Conservation (phyloP, 1,284 basidiomycete genomes). For the Rhizoctonia solani region DNA sequence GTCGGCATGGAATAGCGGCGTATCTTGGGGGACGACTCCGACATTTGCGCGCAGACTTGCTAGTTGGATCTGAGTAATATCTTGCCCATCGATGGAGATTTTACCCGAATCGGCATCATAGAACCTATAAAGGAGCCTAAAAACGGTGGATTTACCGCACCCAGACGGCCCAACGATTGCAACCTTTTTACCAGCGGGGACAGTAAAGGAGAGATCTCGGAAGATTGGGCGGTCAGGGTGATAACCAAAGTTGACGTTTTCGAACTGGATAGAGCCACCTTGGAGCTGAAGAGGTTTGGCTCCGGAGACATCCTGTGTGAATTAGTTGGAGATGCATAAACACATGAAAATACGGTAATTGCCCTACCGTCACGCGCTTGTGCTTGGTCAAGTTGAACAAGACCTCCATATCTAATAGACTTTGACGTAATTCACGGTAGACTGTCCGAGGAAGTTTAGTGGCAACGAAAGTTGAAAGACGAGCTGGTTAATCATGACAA, state of each 20-base stretch:
- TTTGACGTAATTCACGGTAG: conserved; percentile 95
- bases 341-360: conserved; percentile 27
- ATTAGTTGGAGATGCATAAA: conserved; percentile 8
- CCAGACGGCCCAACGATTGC: conserved; percentile 97
- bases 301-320: conserved; percentile 62
- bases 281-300: conserved; percentile 71
- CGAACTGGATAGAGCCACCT: conserved; percentile 90
- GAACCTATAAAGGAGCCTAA: conserved; percentile 93
- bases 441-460: conserved; percentile 95
- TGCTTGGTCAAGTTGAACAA: conserved; percentile 90
- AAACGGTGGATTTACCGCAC: conserved; percentile 97
- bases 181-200: conserved; percentile 94
- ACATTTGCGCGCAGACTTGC: conserved; percentile 75
- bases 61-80: conserved; percentile 75
- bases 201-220: conserved; percentile 82
- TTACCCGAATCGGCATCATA: conserved; percentile 83
- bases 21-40: conserved; percentile 97
- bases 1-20: conserved; percentile 94
- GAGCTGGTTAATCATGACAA: conserved; percentile 99
- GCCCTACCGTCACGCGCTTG: conserved; percentile 70
- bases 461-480: conserved; percentile 97
- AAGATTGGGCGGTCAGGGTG: conserved; percentile 91
- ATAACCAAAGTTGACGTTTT: conserved; percentile 92
- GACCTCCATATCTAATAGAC: conserved; percentile 95
- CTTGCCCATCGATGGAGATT: conserved; percentile 87